Evolutionary conservation across 352 stramenopile species (phyloP).

Genomic region (Globisporangium parvum): DNA sequence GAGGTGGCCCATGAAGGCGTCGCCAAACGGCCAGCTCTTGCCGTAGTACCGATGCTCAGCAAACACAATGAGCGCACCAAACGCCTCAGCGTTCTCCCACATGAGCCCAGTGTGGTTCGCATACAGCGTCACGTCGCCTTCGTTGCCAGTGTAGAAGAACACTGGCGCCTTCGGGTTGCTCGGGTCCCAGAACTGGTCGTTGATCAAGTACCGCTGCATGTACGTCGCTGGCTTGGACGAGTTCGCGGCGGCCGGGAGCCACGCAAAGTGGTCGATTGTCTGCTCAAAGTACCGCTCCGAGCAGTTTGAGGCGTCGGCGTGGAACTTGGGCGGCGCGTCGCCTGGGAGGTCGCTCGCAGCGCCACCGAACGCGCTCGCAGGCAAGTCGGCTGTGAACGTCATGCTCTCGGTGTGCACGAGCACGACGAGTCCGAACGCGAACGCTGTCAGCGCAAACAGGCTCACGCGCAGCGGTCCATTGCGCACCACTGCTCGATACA

Average conservation of each 20-base stretch:
- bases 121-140: conserved; percentile 92
- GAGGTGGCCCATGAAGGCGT: conserved; percentile 64
- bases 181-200: conserved; percentile 79
- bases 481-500: conserved; percentile 3
- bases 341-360: conserved; percentile 10
- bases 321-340: conserved; percentile 13
- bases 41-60: conserved; percentile 96
- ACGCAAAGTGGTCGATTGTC: conserved; percentile 88
- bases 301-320: conserved; percentile 64
- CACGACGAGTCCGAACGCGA: conserved; percentile 59
- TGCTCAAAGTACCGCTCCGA: conserved; percentile 85
- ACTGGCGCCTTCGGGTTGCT: conserved; percentile 62
- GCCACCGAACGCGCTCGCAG: conserved; percentile 24
- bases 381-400: conserved; percentile 33
- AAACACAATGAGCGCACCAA: conserved; percentile 91
- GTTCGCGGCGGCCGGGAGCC: conserved; percentile 20
- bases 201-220: conserved; percentile 87
- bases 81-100: conserved; percentile 88
- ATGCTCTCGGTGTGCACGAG: conserved; percentile 68
- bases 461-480: conserved; percentile 35
- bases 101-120: conserved; percentile 94
- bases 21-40: conserved; percentile 75
- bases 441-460: conserved; percentile 32
- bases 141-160: conserved; percentile 95
- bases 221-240: conserved; percentile 48